Evolutionary conservation across 2,329 filamentous ascomycete genomes (phyloP), one percentile per base, ranked within the genome.

Genomic region (Arthrobotrys conoides): DNA sequence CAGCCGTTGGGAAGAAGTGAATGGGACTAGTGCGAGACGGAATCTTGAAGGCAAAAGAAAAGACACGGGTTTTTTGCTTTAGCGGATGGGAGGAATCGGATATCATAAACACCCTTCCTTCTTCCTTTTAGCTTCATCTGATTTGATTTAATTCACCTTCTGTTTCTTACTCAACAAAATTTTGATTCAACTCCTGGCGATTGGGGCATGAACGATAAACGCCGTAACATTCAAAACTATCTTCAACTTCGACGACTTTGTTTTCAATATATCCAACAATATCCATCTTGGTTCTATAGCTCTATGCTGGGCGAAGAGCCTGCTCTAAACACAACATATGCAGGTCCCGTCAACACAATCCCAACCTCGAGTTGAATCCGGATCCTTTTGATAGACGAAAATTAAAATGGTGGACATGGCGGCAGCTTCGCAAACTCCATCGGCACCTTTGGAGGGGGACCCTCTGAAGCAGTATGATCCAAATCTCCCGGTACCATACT

Each of bases 391-490:
- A 71, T 18, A 65, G 14, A 12, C 5, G 6, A 36, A 38, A 38
- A 20, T 27, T 1, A 36, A 38, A 38, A 20, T 27, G 22, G 67
- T 27, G 41, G 48, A 38, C 14, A 65, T 78, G 55, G 63, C 51
- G 10, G 20, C 63, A n/a, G 63, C 63, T 33, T 68, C 71, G 18
- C 63, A 71, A 38, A 22, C 24, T 27, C 24, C 24, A 10, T 20
- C 59, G 18, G 70, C 71, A 14, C n/a, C 57, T 51, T 61, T 27
- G 38, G 61, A 36, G 6, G 36, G 9, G 1, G 68, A 78, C 20
- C 72, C 72, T 44, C n/a, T 55, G 63, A 78, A 72, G 38, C 38
- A 75, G 76, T 83, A 82, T 70, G 71, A 83, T 68, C 80, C 82
- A 4, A 79, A 71, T 53, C 76, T 77, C 0, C 81, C 82, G 6